A percentile compares a stretch with the other conserved stretches of the same genome.
Evolutionary conservation across 2,329 filamentous ascomycete genomes (phyloP).

Genomic region (Akanthomyces lecanii): DNA sequence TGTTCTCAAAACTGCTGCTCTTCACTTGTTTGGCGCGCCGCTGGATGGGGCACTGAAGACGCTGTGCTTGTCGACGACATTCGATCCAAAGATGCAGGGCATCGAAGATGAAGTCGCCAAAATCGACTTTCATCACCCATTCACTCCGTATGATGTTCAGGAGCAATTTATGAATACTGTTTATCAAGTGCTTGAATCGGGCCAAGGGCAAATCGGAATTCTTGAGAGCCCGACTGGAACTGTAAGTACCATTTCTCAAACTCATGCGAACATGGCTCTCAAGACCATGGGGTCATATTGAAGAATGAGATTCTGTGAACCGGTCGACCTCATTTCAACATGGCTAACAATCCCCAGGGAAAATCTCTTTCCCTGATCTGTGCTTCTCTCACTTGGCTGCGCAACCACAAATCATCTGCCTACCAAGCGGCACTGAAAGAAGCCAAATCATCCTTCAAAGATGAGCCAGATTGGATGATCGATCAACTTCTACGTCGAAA

Average conservation of each 20-base stretch:
- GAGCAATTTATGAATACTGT: constrained; percentile 80
- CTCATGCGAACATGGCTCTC: too few species aligned
- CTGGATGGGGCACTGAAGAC: not conserved
- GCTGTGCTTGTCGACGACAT: constrained; percentile 20
- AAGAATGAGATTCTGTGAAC: not conserved
- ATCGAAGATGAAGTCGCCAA: constrained; percentile 26
- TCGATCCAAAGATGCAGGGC: constrained; percentile 18
- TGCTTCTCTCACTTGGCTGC: constrained; percentile 84
- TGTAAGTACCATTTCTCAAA: constrained; percentile 32
- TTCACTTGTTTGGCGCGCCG: constrained; percentile 3
- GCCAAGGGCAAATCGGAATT: constrained; percentile 74
- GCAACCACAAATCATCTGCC: constrained; percentile 64
- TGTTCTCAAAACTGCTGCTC: not conserved
- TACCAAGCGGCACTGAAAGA: constrained; percentile 50
- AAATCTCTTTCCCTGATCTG: constrained; percentile 93
- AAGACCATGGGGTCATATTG: not conserved
- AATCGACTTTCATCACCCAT: constrained; percentile 79
- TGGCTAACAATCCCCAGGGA: constrained; percentile 45
- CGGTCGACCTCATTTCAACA: not conserved
- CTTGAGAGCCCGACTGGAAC: constrained; percentile 91
- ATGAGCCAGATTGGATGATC: constrained; percentile 81
- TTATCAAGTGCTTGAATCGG: constrained; percentile 69
- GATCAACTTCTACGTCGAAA: constrained; percentile 70
- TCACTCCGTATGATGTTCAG: constrained; percentile 82
- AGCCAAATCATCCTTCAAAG: constrained; percentile 45